phyloP scores from a whole-genome alignment of 2,329 filamentous ascomycete genomes.

The Pseudogymnoascus destructans region DNA sequence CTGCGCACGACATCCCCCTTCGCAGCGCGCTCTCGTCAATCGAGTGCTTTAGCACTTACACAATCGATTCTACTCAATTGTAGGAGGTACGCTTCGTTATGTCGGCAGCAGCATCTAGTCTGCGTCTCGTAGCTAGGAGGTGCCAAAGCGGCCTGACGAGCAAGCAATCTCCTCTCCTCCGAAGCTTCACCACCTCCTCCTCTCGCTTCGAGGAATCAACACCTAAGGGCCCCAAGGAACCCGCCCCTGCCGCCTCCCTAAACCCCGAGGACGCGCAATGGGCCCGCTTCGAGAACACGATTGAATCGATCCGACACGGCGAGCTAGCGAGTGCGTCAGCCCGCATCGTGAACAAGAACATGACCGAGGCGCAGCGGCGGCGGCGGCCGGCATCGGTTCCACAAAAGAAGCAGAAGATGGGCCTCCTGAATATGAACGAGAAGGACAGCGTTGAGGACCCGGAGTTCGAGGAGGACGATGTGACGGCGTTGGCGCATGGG shows the following conservation, averaged over 20 bases:
- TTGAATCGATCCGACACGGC: not conserved
- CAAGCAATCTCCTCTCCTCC: slow-evolving; percentile 4
- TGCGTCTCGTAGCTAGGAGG: slow-evolving; percentile 21
- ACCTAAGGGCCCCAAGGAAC: not conserved
- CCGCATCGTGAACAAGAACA: not conserved
- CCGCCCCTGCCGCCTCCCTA: not conserved
- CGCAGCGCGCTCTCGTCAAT: slow-evolving; percentile 4
- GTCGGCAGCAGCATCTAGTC: slow-evolving; percentile 23
- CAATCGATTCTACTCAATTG: not conserved
- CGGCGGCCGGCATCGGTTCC: not conserved
- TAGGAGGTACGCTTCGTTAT: slow-evolving; percentile 13
- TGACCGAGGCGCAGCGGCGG: not conserved
- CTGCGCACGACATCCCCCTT: not conserved
- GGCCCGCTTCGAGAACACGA: not conserved
- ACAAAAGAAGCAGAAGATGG: slow-evolving; percentile 17
- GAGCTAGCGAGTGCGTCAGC: not conserved
- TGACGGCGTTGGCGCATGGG: slow-evolving; percentile 68
- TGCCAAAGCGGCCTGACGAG: slow-evolving; percentile 14
- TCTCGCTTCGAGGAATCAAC: not conserved
- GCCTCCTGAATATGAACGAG: slow-evolving; percentile 26
- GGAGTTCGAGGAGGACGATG: slow-evolving; percentile 67
- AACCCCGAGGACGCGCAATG: not conserved
- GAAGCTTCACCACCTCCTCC: slow-evolving; percentile 4
- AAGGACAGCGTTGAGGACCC: slow-evolving; percentile 21
- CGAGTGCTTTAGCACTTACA: not conserved